Base-by-base conservation (phyloP, 805 yeast species). In the Torulaspora franciscae region DNA sequence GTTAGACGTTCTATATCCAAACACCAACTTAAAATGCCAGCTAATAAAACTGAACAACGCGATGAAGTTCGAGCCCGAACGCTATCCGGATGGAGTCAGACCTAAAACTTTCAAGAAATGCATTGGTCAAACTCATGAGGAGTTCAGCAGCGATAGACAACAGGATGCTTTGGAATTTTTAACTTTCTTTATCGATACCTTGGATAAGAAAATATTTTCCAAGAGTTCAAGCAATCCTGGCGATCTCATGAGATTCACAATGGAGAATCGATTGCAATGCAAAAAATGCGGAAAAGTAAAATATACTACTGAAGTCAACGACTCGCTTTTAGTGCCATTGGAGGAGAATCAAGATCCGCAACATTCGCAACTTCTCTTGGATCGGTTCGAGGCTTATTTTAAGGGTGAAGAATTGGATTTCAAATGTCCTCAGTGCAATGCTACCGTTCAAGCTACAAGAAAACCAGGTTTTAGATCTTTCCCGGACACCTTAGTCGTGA, bases 161-260 rank as follows among this genome's bases (percentile, higher is more conserved):
- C 99, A 93, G 64, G 99, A 93, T 69, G 93, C 98, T 0, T 85
- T 81, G 70, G 99, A 93, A 63, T 93, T 89, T 59, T 76, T 89
- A 65, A 66, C 78, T 4, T 84, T 80, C 59, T 64, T 91, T 7
- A 58, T 81, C 24, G 84, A 82, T 45, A 74, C 77, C 50, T 63
- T 89, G 23, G 90, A 84, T 50, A 61, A 62, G 4, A 62, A 70
- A 39, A 66, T 75, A 51, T 65, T 69, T 26, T 32, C 55, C 1
- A 49, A 58, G 5, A 35, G 52, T 22, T n/a, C 55, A 1, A 51
- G 50, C 0, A 68, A 69, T 23, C 80, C 87, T 0, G 75, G 79
- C 46, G 73, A 75, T 40, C 54, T 72, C 11, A 80, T 91, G 57
- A 79, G 80, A 54, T 91, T 83, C 61, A 70, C 78, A 13, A 61